Evolutionary conservation across 2,329 filamentous ascomycete species (phyloP), one percentile per base, ranked within the genome.

Genomic region (Trichoderma sp.): DNA sequence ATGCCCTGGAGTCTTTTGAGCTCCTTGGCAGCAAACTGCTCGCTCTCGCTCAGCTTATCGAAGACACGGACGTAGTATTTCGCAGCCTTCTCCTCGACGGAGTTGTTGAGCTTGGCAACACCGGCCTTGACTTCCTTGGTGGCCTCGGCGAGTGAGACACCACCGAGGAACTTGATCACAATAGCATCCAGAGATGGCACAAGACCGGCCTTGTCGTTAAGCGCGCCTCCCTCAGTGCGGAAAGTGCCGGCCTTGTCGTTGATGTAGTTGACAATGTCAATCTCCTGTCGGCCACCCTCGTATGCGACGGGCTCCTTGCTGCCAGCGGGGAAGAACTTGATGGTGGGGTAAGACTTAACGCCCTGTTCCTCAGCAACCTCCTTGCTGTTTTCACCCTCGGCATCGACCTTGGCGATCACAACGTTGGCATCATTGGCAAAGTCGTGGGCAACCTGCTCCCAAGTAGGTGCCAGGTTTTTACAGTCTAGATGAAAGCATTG

Each of bases 311-410:
- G 81, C 77, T 91, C 89, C 72, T 87, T 92, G 77, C 89, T 92
- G 75, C 94, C 94, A 80, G 91, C 92, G 74, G 93, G 88, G 88
- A 97, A 99, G 88, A 91, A 99, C 85, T 97, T 97, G 85, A 99
- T 97, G 72, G 96, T 99, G 61, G 96, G 96, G 86, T 96, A 99
- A 43, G 91, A 93, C 68, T 87, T 87, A 74, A 99, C 88, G 71
- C 90, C 93, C 78, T 96, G 90, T 63, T 90, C 89, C 77, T 88
- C 82, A 63, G 94, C 91, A 61, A 90, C 89, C 56, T 87, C 87
- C 83, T 97, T 97, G 81, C 91, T 89, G 81, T 93, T 93, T 75
- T 92, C 89, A 35, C 91, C 89, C 83, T 99, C 95, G 77, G 93
- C 94, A 78, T 99, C 95, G 71, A 99, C 91, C 85, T 99, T 98